Conservation (phyloP, 2,329 filamentous ascomycete genomes). For the Cryphonectria japonica region DNA sequence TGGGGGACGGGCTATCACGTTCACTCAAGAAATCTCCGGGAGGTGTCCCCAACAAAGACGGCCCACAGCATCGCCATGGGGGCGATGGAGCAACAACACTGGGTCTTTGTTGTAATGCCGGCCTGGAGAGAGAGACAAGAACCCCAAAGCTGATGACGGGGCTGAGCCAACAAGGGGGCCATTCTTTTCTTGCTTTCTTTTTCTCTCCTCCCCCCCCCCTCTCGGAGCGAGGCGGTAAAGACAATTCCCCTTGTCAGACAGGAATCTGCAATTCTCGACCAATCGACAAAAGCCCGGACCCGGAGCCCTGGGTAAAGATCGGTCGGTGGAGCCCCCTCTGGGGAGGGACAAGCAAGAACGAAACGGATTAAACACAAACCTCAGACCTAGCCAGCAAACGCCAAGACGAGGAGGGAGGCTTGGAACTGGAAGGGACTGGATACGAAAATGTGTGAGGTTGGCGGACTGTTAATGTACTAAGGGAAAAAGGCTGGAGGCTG, state of each 20-base stretch:
- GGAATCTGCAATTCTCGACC: neutral
- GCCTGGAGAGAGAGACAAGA: neutral
- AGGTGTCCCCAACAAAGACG: neutral
- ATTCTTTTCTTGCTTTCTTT: neutral
- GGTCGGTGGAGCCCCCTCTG: neutral
- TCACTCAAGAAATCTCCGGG: neutral
- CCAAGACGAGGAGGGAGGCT: conserved; percentile 2
- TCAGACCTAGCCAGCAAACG: neutral
- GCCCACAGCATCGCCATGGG: neutral
- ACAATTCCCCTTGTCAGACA: neutral
- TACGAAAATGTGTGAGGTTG: conserved; percentile 5
- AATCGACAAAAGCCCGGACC: neutral
- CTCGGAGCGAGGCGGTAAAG: conserved; percentile 1
- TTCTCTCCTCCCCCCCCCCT: neutral
- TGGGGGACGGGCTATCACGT: neutral
- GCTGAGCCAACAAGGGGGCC: neutral
- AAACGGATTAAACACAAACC: neutral
- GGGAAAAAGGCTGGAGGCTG: neutral
- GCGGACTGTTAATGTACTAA: neutral
- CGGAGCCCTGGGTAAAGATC: neutral
- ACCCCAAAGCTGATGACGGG: neutral
- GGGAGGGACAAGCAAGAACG: neutral
- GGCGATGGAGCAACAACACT: neutral
- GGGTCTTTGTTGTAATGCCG: neutral
- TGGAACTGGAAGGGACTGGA: neutral